A percentile compares a stretch with the other conserved stretches of the same genome.
Evolutionary conservation across 495 filamentous ascomycete species (phyloP).

Genomic region (Alectoria sarmentosa): DNA sequence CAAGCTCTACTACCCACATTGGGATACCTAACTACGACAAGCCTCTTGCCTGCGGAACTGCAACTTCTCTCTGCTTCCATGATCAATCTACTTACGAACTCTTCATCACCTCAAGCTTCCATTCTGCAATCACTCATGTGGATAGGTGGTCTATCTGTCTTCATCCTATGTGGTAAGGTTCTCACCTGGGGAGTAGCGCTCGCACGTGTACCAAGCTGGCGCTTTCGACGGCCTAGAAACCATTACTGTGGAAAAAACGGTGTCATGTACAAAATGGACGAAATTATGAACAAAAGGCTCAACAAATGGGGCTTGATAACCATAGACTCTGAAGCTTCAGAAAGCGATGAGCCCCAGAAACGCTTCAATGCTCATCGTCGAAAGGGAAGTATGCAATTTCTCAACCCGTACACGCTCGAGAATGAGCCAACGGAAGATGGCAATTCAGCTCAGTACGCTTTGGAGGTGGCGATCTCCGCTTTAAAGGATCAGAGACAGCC

Average conservation of each 20-base stretch:
- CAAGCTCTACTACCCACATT: constrained; percentile 68
- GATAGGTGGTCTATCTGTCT: constrained; percentile 74
- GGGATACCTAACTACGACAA: constrained; percentile 76
- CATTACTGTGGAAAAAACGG: constrained; percentile 30
- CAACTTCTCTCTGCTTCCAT: constrained; percentile 77
- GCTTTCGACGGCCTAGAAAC: constrained; percentile 47
- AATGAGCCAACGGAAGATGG: background rate
- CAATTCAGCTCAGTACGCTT: background rate
- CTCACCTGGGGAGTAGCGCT: constrained; percentile 82
- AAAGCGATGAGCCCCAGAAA: constrained; percentile 34
- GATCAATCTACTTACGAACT: constrained; percentile 74
- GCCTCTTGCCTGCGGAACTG: constrained; percentile 75
- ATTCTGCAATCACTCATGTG: constrained; percentile 81
- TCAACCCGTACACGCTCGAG: background rate
- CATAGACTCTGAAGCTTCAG: constrained; percentile 39
- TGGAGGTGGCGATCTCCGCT: background rate
- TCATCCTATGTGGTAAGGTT: constrained; percentile 64
- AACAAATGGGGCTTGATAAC: constrained; percentile 34
- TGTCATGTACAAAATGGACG: constrained; percentile 46
- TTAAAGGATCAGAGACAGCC: background rate
- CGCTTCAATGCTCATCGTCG: background rate
- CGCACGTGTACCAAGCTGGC: constrained; percentile 85
- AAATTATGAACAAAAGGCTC: constrained; percentile 40
- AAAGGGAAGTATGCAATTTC: constrained; percentile 2
- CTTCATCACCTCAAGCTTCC: constrained; percentile 72